Evolutionary conservation across 2,329 filamentous ascomycete species (phyloP).

Genomic region (Emergomyces orientalis): DNA sequence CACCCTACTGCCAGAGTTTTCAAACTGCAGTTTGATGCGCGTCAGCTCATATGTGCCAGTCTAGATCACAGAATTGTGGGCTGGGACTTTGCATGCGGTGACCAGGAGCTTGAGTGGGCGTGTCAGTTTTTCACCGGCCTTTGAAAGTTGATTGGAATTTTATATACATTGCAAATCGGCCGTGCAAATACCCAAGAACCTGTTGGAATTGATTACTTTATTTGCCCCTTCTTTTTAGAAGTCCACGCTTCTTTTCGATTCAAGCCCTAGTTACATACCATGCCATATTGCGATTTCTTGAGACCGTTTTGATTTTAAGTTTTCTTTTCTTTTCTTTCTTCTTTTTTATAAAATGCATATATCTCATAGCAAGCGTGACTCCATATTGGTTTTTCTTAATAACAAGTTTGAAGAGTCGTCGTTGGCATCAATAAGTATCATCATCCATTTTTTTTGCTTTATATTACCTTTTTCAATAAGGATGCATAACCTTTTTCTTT

Average conservation of each 20-base stretch:
- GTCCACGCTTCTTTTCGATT: not conserved
- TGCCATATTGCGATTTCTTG: not conserved
- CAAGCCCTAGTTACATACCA: not conserved
- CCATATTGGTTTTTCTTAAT: not conserved
- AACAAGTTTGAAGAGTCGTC: not conserved
- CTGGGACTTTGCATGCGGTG: conserved; percentile 92
- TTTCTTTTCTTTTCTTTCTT: too few relatives aligned
- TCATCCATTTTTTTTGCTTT: not conserved
- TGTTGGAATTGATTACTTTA: too few relatives aligned
- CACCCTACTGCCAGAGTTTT: conserved; percentile 60
- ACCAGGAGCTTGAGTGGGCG: conserved; percentile 68
- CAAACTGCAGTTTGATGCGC: conserved; percentile 91
- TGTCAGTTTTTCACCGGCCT: conserved; percentile 61
- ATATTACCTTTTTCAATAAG: not conserved
- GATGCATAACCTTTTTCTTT: not conserved
- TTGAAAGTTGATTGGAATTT: conserved; percentile 16
- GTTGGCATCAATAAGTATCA: not conserved
- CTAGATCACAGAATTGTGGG: conserved; percentile 87
- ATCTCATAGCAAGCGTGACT: not conserved
- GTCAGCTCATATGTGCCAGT: conserved; percentile 87
- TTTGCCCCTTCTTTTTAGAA: not conserved
- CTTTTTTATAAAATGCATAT: not conserved
- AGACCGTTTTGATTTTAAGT: not conserved
- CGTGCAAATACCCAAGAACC: not conserved
- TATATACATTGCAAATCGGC: not conserved